phyloP scores from a whole-genome alignment of 2,329 filamentous ascomycete genomes.

The Colletotrichum cuscutae region DNA sequence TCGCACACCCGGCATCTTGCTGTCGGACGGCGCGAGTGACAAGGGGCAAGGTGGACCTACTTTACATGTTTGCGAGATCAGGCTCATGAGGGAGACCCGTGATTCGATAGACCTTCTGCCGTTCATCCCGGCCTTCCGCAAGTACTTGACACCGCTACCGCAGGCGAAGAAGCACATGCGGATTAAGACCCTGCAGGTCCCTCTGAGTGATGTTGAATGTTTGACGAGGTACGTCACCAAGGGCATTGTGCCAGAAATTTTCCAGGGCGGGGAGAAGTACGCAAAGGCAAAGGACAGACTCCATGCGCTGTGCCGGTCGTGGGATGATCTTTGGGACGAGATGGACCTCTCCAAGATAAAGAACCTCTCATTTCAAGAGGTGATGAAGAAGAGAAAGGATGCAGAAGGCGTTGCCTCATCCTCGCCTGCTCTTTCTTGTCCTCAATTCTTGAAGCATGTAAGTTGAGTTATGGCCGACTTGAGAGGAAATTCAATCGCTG shows the following conservation, averaged over 20 bases:
- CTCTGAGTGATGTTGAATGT: constrained; percentile 83
- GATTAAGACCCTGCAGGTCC: constrained; percentile 75
- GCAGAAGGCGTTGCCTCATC: constrained; percentile 71
- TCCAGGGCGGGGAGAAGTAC: constrained; percentile 60
- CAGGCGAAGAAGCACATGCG: constrained; percentile 74
- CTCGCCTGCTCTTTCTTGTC: constrained; percentile 75
- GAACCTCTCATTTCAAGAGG: constrained; percentile 82
- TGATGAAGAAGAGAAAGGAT: constrained; percentile 76
- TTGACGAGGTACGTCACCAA: constrained; percentile 76
- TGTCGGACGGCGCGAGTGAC: constrained; percentile 78
- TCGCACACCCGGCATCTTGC: constrained; percentile 82
- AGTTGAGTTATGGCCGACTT: constrained; percentile 49
- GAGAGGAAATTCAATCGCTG: constrained; percentile 18
- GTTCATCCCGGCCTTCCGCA: constrained; percentile 78
- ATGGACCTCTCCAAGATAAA: constrained; percentile 84
- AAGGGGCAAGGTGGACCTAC: constrained; percentile 70
- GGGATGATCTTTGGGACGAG: constrained; percentile 86
- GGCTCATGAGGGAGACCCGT: constrained; percentile 72
- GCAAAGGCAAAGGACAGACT: constrained; percentile 74
- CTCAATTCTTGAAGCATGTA: constrained; percentile 87
- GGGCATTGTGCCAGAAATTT: constrained; percentile 69
- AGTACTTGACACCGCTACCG: constrained; percentile 74
- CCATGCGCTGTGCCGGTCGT: constrained; percentile 74
- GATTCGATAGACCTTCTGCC: constrained; percentile 88
- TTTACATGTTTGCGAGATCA: constrained; percentile 83